Evolutionary conservation across 768 basidiomycete species (phyloP).

Genomic region (Lactifluus volemus): DNA sequence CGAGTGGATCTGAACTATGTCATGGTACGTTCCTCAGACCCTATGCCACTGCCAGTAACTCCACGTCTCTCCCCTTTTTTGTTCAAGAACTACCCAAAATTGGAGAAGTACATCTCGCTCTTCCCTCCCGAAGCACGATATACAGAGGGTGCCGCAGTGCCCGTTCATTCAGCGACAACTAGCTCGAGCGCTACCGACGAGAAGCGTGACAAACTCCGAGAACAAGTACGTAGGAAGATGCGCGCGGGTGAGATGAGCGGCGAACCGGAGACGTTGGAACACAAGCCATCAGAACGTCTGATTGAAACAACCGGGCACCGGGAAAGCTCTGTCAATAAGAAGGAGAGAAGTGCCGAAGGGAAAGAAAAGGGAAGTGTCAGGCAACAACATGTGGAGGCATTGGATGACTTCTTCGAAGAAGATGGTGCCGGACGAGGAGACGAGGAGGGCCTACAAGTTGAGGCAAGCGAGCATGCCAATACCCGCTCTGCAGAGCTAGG

Average conservation of each 20-base stretch:
- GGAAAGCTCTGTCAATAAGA: not conserved
- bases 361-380: not conserved
- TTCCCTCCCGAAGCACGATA: slow-evolving; percentile 64
- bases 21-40: slow-evolving; percentile 39
- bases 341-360: not conserved
- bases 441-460: not conserved
- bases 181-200: slow-evolving; percentile 32
- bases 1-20: slow-evolving; percentile 91
- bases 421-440: slow-evolving; percentile 17
- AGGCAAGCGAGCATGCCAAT: not conserved
- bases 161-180: not conserved
- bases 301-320: not conserved
- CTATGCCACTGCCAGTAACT: not conserved
- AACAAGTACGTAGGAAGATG: slow-evolving; percentile 54
- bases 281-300: not conserved
- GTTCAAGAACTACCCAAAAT: slow-evolving; percentile 83
- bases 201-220: slow-evolving; percentile 49
- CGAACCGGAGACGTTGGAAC: slow-evolving; percentile 45
- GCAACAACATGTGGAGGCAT: slow-evolving; percentile 12
- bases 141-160: slow-evolving; percentile 6
- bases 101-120: slow-evolving; percentile 82
- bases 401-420: slow-evolving; percentile 28
- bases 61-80: not conserved
- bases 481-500: not conserved
- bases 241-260: slow-evolving; percentile 43